Evolutionary conservation across 225 moss, liverwort and hornwort genomes (phyloP), one percentile per base, ranked within the genome.

Genomic region (Climacium dendroides): DNA sequence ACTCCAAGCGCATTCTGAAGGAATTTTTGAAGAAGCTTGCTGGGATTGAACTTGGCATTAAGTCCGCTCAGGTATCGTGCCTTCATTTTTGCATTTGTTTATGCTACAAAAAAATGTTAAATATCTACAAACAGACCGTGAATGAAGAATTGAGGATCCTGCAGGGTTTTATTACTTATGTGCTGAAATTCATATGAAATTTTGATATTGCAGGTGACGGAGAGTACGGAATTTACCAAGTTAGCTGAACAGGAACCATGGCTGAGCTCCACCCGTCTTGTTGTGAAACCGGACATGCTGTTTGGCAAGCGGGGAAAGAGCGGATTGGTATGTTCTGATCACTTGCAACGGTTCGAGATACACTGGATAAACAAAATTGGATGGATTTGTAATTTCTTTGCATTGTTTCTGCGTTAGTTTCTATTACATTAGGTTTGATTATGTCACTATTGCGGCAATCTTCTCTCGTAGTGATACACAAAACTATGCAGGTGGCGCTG

Each of bases 231-330:
- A 16, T 98, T 98, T 89, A 87, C 85, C 29, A 93, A 90, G 78
- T 85, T 98, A 82, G 98, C 93, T 26, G 96, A 93, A 35, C 89
- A 94, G 75, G 95, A 98, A 85, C 91, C 97, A 91, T 98, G 98
- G 98, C 85, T 98, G 88, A 95, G 82, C 85, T 90, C 95, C 83
- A 97, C 94, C 26, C 94, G 96, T 74, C 97, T 98, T 83, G 98
- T 98, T 65, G 98, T 98, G 87, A 98, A 98, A 90, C 98, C 98
- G 12, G 98, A 98, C 71, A 98, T 98, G 98, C 87, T 98, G 26
- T 98, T 98, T 87, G 98, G 98, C 75, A 98, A 98, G 92, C 94
- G 98, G 86, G 98, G 98, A 85, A 98, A 98, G 90, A 97, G 98
- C 83, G 98, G 98, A 59, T 90, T 98, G 95, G 98, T 97, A 85